Base-by-base conservation (phyloP, 2,329 filamentous ascomycete species). In the Curvularia lunata region DNA sequence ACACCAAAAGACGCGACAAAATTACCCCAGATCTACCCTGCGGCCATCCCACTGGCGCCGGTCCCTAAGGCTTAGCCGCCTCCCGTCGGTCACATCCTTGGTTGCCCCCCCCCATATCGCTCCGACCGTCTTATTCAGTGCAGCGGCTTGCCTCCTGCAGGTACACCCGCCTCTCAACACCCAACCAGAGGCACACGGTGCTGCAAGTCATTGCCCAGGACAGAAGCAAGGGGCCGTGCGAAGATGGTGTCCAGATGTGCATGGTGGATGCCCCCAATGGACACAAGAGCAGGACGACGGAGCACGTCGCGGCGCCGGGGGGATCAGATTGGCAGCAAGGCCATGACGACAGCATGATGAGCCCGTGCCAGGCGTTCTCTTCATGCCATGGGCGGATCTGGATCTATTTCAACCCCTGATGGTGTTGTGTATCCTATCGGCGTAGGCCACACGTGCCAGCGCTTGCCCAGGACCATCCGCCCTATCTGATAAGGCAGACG, bases 11-110 rank as follows among this genome's bases (percentile, higher is more conserved):
- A 30, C 60, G 64, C 70, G 61, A 72, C 63, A 66, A 68, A 59
- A 52, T 56, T 69, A 66, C 70, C 72, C 72, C 72, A 67, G 71
- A 68, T 67, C 73, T 63, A 47, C 70, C 71, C 64, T 56, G 42
- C 49, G 52, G 52, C 58, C 57, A 37, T 56, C 27, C 54, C 43
- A 48, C 61, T 70, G 71, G 71, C 63, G 65, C 59, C 55, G 52
- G 63, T 51, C 55, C 54, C 60, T 57, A 54, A 60, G 52, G 59
- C 56, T 58, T 66, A 72, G 71, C 40, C 40, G 40, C 18, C 66
- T 62, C 68, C 68, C 66, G 57, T 59, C 64, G 63, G 66, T 62
- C 57, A 27, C 47, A 42, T 42, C 54, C 48, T 46, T 32, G 37
- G 37, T 41, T 21, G 48, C 63, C 49, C 56, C 57, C n/a, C n/a